Percentiles rank a stretch among this genome's conserved stretches.
phyloP scores from a whole-genome alignment of 805 yeast species.

The Candida pini region DNA sequence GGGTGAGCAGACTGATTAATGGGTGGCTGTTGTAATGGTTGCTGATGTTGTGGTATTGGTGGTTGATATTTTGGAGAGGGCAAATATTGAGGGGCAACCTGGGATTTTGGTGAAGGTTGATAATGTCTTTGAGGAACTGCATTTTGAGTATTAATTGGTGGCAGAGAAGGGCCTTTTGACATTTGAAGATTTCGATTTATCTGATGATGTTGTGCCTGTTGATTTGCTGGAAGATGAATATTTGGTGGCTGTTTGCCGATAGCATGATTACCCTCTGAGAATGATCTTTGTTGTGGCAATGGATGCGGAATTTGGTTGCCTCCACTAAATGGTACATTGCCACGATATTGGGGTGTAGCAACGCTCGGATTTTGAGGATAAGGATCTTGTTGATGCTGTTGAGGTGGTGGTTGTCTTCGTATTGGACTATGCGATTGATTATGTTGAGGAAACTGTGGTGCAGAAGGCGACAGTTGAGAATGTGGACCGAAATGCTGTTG shows the following conservation, averaged over 20 bases:
- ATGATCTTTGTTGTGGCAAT: constrained; percentile 3
- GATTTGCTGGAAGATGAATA: background rate
- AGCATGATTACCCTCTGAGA: constrained; percentile 5
- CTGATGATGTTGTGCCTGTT: constrained; percentile 1
- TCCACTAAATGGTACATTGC: no score
- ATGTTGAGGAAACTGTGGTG: constrained; percentile 1
- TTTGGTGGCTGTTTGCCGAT: constrained; percentile 2
- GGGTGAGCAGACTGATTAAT: constrained; percentile 3
- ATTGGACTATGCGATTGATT: background rate
- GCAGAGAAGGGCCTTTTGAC: constrained; percentile 18
- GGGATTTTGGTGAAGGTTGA: constrained; percentile 2
- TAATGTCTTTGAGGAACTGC: constrained; percentile 21
- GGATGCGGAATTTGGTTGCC: constrained; percentile 5
- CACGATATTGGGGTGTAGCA: constrained; percentile 4
- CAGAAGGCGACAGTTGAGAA: constrained; percentile 1
- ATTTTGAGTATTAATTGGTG: constrained; percentile 16
- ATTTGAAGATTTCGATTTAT: background rate
- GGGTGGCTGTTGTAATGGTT: constrained; percentile 1
- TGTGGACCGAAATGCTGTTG: constrained; percentile 4
- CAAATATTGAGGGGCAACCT: background rate
- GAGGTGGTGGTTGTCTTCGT: background rate
- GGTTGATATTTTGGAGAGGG: background rate
- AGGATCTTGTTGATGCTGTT: background rate
- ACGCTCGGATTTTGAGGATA: constrained; percentile 1
- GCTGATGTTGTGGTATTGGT: constrained; percentile 1